Evolutionary conservation across 75 land plant species (phyloP), one percentile per base, ranked within the genome.

Genomic region (Selaginella moellendorffii): DNA sequence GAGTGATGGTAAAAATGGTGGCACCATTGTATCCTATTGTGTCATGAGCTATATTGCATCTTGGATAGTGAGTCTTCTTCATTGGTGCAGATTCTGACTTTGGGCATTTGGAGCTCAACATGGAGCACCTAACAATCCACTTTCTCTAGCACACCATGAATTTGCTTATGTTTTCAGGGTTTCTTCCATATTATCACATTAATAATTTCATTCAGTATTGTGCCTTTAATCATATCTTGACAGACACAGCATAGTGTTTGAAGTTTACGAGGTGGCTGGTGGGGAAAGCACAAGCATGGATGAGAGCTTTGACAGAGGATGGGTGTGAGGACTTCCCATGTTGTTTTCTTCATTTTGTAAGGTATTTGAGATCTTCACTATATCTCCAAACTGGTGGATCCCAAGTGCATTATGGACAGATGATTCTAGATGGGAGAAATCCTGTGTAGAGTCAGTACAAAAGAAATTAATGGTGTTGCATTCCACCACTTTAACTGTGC

Each of bases 101-200:
- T 36, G 46, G 46, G 46, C 46, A 36, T 36, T 36, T 36, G 46
- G 46, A 36, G 46, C 46, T 36, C 46, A 36, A 36, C 46, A 36
- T 36, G 46, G 46, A 36, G 46, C 46, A 36, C 46, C 46, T 36
- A 36, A 36, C 46, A 36, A 36, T 36, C 46, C 46, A 36, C 46
- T 36, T 36, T 36, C 46, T 36, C 14, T 36, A 36, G 46, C 46
- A 36, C 46, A 36, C 46, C 46, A 36, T 36, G 46, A 36, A 36
- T 36, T 36, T 36, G 46, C 46, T 14, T 5, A 36, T 36, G 46
- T 36, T 36, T 36, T 36, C 46, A 36, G 46, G 46, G 46, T 36
- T 36, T 36, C n/a, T n/a, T n/a, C n/a, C n/a, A n/a, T n/a, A n/a
- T n/a, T 5, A 36, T 36, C 46, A 36, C 46, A 36, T 5, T 36